These are phyloP conservation scores for Tolypocladium inflatum DNA, from an alignment of 2,329 filamentous ascomycete genomes.

Conservation along the genomic window DNA sequence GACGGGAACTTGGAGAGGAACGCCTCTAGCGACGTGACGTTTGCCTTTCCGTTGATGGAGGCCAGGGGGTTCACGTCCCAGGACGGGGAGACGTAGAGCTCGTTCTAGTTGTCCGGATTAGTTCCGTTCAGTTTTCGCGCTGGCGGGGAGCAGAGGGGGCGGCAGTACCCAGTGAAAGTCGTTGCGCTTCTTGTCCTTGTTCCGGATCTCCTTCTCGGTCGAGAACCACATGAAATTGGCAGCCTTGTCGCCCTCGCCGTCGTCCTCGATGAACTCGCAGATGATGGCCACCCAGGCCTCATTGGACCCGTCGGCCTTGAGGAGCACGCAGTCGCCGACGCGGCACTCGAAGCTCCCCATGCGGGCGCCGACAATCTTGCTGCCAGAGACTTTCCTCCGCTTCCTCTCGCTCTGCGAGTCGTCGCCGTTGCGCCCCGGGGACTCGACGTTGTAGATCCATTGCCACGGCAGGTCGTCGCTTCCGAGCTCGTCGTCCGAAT, in stretches of 20 bases:
- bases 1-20: conserved; percentile 64
- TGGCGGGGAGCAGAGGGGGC: neutral
- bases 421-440: conserved; percentile 11
- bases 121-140: neutral
- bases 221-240: conserved; percentile 96
- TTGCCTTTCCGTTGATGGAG: conserved; percentile 85
- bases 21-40: conserved; percentile 60
- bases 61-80: conserved; percentile 80
- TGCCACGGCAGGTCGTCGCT: conserved; percentile 66
- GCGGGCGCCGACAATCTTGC: conserved; percentile 66
- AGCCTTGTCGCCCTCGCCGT: conserved; percentile 57
- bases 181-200: conserved; percentile 68
- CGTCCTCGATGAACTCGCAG: conserved; percentile 67
- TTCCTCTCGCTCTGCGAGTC: conserved; percentile 22
- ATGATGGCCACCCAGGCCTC: conserved; percentile 92
- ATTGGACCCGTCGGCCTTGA: conserved; percentile 79
- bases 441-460: conserved; percentile 57
- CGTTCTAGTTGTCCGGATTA: conserved; percentile 46
- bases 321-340: conserved; percentile 73
- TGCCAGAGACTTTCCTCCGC: conserved; percentile 21
- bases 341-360: conserved; percentile 75
- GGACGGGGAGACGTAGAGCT: conserved; percentile 82
- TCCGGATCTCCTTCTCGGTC: conserved; percentile 79
- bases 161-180: conserved; percentile 60
- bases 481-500: conserved; percentile 82